Evolutionary conservation across 139 green algal species (phyloP), one percentile per base, ranked within the genome.

Genomic region (Chlorella sp.): DNA sequence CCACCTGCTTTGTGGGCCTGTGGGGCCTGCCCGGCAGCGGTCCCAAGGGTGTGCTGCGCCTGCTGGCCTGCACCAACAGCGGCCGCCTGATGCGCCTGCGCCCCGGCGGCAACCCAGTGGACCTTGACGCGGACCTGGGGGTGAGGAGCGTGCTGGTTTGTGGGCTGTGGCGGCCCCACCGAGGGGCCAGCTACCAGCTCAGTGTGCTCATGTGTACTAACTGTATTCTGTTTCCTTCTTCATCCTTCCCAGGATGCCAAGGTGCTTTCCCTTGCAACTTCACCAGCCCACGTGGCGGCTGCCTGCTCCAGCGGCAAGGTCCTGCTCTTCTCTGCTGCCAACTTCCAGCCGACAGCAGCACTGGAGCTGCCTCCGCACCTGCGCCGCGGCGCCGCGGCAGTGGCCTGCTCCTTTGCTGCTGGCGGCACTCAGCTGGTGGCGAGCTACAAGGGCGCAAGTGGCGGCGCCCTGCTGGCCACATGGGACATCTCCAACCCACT

Each of bases 51-150:
- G n/a, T 5, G 34, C 34, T 38, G 4, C 75, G 56, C 75, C 75
- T 82, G 32, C 21, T 82, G 12, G 57, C 75, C 34, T 62, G 20
- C 34, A 71, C 75, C 34, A 28, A 55, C 25, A 25, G 56, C 56
- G 75, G 75, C 56, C 63, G 75, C n/a, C 21, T 82, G 56, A 26
- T 71, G 75, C 75, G 57, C 6, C 75, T 82, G 75, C 56, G 75
- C 4, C 6, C 25, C 0, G 55, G 75, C 23, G 75, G 51, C 20
- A 36, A 25, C 9, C 9, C 34, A 7, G 56, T 82, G 25, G 75
- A 82, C n/a, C n/a, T 12, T 2, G 36, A 62, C 0, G 56, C 38
- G 32, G 23, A 82, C 1, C 5, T 82, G 1, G 0, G 39, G 75
- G 75, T 82, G 57, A 26, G 47, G 30, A 18, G 4, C 18, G 63